Base-by-base conservation (phyloP, 2,329 filamentous ascomycete species). In the Mycosphaerella sp. region DNA sequence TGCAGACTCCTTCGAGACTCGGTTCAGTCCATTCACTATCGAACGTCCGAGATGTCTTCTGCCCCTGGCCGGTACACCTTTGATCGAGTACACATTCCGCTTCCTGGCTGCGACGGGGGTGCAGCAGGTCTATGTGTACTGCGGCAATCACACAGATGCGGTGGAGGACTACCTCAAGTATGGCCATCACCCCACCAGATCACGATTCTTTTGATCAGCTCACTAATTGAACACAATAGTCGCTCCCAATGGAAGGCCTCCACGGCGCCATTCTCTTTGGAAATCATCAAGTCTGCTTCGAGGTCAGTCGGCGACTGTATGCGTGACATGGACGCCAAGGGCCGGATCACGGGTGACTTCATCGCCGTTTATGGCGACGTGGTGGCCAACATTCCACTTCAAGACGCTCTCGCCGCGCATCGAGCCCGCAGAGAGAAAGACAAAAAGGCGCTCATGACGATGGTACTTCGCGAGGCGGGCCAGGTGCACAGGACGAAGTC, bases 11-110 rank as follows among this genome's bases (percentile, higher is more conserved):
- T 98, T 95, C 70, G 91, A 97, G 72, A 90, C 89, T 45, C 80
- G 89, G 70, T 98, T 95, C 74, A 82, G 80, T 64, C 93, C 93
- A 0, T 93, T 97, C 68, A 92, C 90, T 0, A 75, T 95, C 54
- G 88, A 95, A 69, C 87, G 82, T 62, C 93, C 93, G 67, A 82
- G 93, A 88, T 97, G 93, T 76, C 85, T 98, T 32, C 79, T 98
- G 6, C 90, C 92, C 9, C 80, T 98, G 56, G 93, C 89, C 56
- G 97, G 97, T 71, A 91, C 86, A 1, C 92, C 93, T 36, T 78
- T 98, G 59, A 95, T 98, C 73, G 93, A 98, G 72, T 97, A 98
- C 71, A 97, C 92, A 3, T 84, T 97, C 66, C 91, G 97, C 68
- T 97, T 95, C 66, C 83, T 98, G 0, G 90, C 90, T 60, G 92